These are phyloP conservation scores for Podila verticillata DNA, from an alignment of 192 early-diverging fungal species.

Conservation along the genomic window DNA sequence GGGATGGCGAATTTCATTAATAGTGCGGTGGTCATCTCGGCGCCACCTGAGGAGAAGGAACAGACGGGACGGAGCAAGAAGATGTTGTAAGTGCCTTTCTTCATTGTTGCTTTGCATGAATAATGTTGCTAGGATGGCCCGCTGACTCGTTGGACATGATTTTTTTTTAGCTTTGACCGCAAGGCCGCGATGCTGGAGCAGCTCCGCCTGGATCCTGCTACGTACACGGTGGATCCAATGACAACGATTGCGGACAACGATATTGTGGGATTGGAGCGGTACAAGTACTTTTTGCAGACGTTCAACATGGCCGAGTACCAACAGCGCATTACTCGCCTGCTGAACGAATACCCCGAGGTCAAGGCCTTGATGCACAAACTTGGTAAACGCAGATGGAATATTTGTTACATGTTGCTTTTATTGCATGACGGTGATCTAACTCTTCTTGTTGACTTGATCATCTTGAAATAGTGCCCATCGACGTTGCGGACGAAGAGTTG, in stretches of 20 bases:
- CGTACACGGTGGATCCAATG: constrained; percentile 53
- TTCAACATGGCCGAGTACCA: constrained; percentile 63
- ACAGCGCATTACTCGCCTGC: constrained; percentile 51
- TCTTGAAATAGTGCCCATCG: constrained; percentile 47
- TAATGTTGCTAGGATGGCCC: not conserved
- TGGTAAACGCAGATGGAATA: constrained; percentile 29
- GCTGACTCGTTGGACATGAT: not conserved
- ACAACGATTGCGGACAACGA: constrained; percentile 44
- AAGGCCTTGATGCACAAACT: constrained; percentile 57
- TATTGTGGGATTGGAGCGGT: constrained; percentile 45
- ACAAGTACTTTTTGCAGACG: constrained; percentile 53
- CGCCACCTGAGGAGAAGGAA: constrained; percentile 41
- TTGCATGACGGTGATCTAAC: not conserved
- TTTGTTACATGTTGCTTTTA: not conserved
- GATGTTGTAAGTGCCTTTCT: constrained; percentile 25
- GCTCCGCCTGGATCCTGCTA: constrained; percentile 50
- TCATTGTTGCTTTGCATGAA: not conserved
- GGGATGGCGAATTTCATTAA: constrained; percentile 55
- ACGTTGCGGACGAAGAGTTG: constrained; percentile 54
- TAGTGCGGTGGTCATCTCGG: constrained; percentile 53
- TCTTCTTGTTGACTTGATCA: not conserved
- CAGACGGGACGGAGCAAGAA: constrained; percentile 18
- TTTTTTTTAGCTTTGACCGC: constrained; percentile 48
- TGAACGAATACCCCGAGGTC: constrained; percentile 57
- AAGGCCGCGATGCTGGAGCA: constrained; percentile 59